Base-by-base conservation (phyloP, 2,329 filamentous ascomycete genomes). In the Paecilomyces sp. region DNA sequence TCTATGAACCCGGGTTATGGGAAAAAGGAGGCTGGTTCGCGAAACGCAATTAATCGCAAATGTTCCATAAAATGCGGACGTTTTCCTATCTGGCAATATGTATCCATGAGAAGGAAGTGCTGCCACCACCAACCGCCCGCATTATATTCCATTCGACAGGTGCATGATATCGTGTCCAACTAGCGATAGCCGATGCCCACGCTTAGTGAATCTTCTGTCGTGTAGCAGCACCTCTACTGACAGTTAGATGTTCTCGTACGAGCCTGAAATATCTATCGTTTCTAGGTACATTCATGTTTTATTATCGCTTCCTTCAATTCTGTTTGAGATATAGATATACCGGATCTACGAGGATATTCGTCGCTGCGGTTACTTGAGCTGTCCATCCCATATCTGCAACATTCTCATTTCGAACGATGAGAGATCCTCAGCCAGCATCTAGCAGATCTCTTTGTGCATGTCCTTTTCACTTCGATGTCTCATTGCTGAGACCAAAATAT, bases 21-120 rank as follows among this genome's bases (percentile, higher is more conserved):
- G 91, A 95, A 66, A 78, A 80, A n/a, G 92, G 92, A 3, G 92
- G 92, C 0, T 96, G 91, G 91, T 94, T 96, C 64, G 72, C 77
- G 15, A 65, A 70, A n/a, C 69, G 68, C 28, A 18, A 8, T 11
- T 54, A 22, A 28, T 22, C 31, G 15, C 36, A 51, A 57, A 22
- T 3, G 22, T 8, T 6, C 15, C 36, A n/a, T n/a, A 22, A 22
- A 22, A 22, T 22, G 22, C 11, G 13, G 3, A 41, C 36, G 12
- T 15, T 41, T 3, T 1, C 5, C 15, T 41, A 12, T 41, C 36
- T 6, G 13, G 4, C 5, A 41, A 41, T 15, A 15, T 3, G 12
- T 41, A 3, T 41, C 36, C 3, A 15, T 7, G 13, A 12, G 31
- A 41, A 15, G n/a, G 36, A 6, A n/a, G 5, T 13, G 12, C 12